phyloP scores from a whole-genome alignment of 2,329 filamentous ascomycete genomes.

The Chaetoscypha palmicola region DNA sequence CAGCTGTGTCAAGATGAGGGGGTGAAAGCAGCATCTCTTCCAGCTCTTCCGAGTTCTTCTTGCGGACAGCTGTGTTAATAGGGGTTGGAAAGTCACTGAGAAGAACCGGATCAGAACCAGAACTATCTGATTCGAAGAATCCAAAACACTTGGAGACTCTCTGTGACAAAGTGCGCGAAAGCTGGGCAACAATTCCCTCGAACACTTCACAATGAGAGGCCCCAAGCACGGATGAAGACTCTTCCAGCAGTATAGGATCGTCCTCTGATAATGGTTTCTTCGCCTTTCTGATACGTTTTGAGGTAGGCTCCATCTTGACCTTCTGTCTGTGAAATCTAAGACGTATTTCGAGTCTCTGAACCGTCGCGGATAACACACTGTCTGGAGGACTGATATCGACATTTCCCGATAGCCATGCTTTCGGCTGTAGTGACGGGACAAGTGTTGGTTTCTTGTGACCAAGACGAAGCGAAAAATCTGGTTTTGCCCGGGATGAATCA shows the following conservation, averaged over 20 bases:
- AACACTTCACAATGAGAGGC: not conserved
- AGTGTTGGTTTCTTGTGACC: slow-evolving; percentile 11
- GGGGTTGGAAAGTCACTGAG: too few species aligned
- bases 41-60: not conserved
- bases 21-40: not conserved
- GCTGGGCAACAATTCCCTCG: slow-evolving; percentile 2
- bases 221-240: too few species aligned
- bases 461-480: slow-evolving; percentile 18
- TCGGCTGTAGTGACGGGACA: not conserved
- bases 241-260: too few species aligned
- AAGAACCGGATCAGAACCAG: not conserved
- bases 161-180: slow-evolving; percentile 3
- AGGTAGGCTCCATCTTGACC: too few species aligned
- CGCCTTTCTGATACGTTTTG: slow-evolving; percentile 1
- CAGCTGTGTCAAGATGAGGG: not conserved
- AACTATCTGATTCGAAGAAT: not conserved
- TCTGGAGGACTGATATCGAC: slow-evolving; percentile 18
- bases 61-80: not conserved
- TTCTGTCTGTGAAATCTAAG: slow-evolving; percentile 17
- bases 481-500: not conserved
- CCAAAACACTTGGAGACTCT: slow-evolving; percentile 5
- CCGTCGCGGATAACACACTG: slow-evolving; percentile 11
- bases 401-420: slow-evolving; percentile 11
- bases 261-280: not conserved
- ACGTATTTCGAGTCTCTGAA: slow-evolving; percentile 20